Percentiles rank a stretch among this genome's conserved stretches.
Evolutionary conservation across 768 basidiomycete genomes (phyloP).

Genomic region (Mycena venus): DNA sequence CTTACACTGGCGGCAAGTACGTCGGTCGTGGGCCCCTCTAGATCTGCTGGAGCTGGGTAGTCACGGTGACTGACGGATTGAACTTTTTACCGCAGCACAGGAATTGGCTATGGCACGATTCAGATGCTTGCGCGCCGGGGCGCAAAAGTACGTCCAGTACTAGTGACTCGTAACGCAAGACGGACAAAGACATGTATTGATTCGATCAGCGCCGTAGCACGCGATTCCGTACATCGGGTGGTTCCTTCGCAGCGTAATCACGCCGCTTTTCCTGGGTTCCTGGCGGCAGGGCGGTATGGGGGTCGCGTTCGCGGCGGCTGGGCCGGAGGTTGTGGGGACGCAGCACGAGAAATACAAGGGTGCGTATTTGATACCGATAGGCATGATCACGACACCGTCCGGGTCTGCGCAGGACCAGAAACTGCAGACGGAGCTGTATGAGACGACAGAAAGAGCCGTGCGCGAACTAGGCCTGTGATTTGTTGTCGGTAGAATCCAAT

Average conservation of each 20-base stretch:
- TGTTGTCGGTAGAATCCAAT: too few species aligned
- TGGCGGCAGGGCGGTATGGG: not conserved
- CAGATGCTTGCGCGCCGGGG: constrained; percentile 53
- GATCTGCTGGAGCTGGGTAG: too few species aligned
- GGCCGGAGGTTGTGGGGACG: not conserved
- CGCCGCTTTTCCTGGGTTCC: not conserved
- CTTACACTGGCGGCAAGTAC: too few species aligned
- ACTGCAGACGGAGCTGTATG: constrained; percentile 44
- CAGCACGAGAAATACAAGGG: not conserved
- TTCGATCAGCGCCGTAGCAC: too few species aligned
- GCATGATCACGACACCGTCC: not conserved
- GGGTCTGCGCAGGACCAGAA: not conserved
- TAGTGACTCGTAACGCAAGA: too few species aligned
- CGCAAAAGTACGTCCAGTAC: constrained; percentile 54
- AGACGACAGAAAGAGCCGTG: constrained; percentile 34
- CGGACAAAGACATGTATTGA: too few species aligned
- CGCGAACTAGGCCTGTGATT: not conserved
- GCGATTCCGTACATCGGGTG: not conserved
- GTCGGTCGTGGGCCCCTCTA: too few species aligned
- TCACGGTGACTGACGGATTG: too few species aligned
- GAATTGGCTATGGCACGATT: constrained; percentile 54
- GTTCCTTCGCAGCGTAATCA: not conserved
- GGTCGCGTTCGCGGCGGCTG: not conserved
- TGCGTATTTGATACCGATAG: not conserved
- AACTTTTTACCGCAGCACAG: too few species aligned